These are phyloP conservation scores for Colletotrichum limetticola DNA, from an alignment of 2,329 filamentous ascomycete genomes.

Conservation along the genomic window DNA sequence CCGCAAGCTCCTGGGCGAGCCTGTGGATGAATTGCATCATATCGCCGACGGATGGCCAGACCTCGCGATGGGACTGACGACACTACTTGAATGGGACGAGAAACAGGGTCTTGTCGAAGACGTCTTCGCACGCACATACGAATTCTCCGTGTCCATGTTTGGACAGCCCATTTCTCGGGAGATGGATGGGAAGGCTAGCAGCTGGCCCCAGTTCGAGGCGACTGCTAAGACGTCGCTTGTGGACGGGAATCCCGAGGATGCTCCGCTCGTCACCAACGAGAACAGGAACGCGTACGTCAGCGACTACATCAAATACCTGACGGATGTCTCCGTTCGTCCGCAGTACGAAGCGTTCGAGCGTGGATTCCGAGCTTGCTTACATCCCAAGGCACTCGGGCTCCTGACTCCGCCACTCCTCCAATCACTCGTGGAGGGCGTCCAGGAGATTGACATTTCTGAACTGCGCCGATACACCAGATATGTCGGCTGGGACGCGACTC, in stretches of 20 bases:
- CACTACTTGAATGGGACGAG: slow-evolving; percentile 80
- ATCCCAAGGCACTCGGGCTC: slow-evolving; percentile 76
- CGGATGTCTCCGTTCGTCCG: slow-evolving; percentile 78
- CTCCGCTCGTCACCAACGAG: slow-evolving; percentile 80
- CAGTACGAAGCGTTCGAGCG: slow-evolving; percentile 84
- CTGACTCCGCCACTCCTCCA: slow-evolving; percentile 78
- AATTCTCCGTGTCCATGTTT: slow-evolving; percentile 76
- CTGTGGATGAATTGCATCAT: slow-evolving; percentile 76
- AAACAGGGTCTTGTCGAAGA: slow-evolving; percentile 81
- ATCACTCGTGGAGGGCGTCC: slow-evolving; percentile 83
- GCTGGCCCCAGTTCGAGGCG: slow-evolving; percentile 65
- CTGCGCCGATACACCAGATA: slow-evolving; percentile 80
- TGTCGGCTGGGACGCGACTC: slow-evolving; percentile 79
- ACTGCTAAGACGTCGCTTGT: slow-evolving; percentile 42
- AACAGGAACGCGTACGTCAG: slow-evolving; percentile 83
- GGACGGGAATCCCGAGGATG: slow-evolving; percentile 60
- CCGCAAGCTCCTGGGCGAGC: slow-evolving; percentile 77
- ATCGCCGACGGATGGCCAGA: slow-evolving; percentile 91
- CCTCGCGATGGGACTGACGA: slow-evolving; percentile 77
- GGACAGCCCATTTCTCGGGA: slow-evolving; percentile 66
- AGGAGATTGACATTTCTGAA: slow-evolving; percentile 81
- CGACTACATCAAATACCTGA: slow-evolving; percentile 88
- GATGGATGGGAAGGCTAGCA: slow-evolving; percentile 57
- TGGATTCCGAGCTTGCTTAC: slow-evolving; percentile 82
- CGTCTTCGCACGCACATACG: slow-evolving; percentile 85